These are phyloP conservation scores for Colletotrichum echinochloae DNA, from an alignment of 2,329 filamentous ascomycete species.

Conservation along the genomic window DNA sequence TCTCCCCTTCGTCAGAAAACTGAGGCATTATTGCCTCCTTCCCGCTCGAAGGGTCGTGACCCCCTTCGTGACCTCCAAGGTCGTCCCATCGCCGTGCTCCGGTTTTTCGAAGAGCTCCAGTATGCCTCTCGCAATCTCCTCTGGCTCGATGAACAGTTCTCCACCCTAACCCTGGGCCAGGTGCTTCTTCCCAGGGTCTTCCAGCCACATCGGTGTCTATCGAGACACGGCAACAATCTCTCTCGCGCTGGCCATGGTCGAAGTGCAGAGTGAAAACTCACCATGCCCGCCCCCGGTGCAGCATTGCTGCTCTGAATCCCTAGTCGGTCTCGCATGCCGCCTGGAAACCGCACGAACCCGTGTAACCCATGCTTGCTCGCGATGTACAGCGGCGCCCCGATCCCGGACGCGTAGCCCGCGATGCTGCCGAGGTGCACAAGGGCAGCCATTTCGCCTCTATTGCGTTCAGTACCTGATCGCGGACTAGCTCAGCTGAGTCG, in stretches of 20 bases:
- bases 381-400: constrained; percentile 52
- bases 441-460: constrained; percentile 45
- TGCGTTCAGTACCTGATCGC: constrained; percentile 54
- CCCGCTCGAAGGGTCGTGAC: constrained; percentile 44
- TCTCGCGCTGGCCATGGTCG: no score
- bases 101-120: constrained; percentile 43
- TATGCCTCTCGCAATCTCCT: constrained; percentile 50
- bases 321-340: constrained; percentile 46
- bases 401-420: constrained; percentile 47
- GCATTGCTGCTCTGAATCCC: constrained; percentile 50
- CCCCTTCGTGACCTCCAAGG: constrained; percentile 47
- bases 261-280: constrained; percentile 37
- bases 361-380: constrained; percentile 54
- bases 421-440: constrained; percentile 52
- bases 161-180: constrained; percentile 45
- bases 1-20: constrained; percentile 43
- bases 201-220: constrained; percentile 51
- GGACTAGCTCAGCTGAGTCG: constrained; percentile 53
- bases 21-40: constrained; percentile 44
- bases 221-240: not conserved
- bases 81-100: constrained; percentile 48
- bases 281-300: constrained; percentile 50
- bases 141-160: constrained; percentile 46
- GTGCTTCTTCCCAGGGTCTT: constrained; percentile 48
- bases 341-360: constrained; percentile 51